Base-by-base conservation (phyloP, 495 filamentous ascomycete genomes). In the Clohesyomyces aquaticus region DNA sequence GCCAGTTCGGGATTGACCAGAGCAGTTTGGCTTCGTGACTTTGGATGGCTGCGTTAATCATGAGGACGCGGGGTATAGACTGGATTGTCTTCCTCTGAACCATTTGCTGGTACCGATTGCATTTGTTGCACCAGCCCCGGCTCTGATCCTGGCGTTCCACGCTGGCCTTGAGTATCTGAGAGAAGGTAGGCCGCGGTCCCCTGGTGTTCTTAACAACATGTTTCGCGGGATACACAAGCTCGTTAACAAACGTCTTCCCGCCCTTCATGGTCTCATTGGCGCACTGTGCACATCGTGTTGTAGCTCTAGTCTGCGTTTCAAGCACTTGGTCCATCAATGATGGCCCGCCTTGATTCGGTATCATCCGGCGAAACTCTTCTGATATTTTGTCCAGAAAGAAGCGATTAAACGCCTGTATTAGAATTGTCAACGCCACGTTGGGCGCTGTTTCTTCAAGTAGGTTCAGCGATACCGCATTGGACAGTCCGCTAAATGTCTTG, bases 61-160 rank as follows among this genome's bases (percentile, higher is more conserved):
- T 84, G 42, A 98, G 73, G 29, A 97, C 88, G 10, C 81, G 78
- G n/a, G 94, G 91, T 65, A 95, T 82, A 19, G 82, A 83, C 58
- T 89, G 85, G 14, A 97, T 86, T 0, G 87, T 88, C 66, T 93
- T 95, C 55, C 89, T 81, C 49, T 88, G 91, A 9, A 83, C 81
- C 18, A 96, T 81, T 63, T 87, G 85, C 70, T 95, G 90, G 71
- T 98, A 97, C 23, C 90, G 82, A 55, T 88, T 86, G 65, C 95
- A 98, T 63, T 85, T 83, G 58, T 87, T 88, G 69, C 94, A 98
- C 91, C 91, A 98, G 2, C 93, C 94, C 61, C 91, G 81, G 12
- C 85, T 88, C 25, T 87, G 85, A 1, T 88, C 88, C 65, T 96
- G 88, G 14, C 88, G 79, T 68, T 97, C 91, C 14, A 98, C 89